Conservation (phyloP, 306 rosid genomes). For the Castanea mollissima region DNA sequence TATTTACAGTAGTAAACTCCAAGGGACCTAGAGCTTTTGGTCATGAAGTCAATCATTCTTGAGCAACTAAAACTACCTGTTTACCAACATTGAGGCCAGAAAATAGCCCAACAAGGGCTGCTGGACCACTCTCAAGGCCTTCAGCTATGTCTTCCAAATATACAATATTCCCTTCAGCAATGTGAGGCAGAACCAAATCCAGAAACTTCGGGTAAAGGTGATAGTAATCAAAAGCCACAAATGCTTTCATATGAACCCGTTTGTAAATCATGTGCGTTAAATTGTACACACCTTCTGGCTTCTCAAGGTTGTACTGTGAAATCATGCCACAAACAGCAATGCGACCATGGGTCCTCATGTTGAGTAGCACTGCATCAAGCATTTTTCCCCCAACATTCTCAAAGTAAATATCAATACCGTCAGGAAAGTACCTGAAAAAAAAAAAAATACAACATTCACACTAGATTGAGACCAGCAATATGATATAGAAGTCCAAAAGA, state of each 20-base stretch:
- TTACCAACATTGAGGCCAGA: slow-evolving; percentile 38
- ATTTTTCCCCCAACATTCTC: slow-evolving; percentile 41
- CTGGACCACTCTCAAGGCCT: slow-evolving; percentile 30
- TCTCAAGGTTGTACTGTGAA: slow-evolving; percentile 40
- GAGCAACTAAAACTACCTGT: slow-evolving; percentile 26
- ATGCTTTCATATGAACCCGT: slow-evolving; percentile 26
- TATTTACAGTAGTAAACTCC: not conserved
- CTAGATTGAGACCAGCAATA: too few relatives aligned
- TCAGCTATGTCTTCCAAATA: slow-evolving; percentile 37
- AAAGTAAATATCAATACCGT: slow-evolving; percentile 27
- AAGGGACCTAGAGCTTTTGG: not conserved
- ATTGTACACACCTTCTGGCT: slow-evolving; percentile 31
- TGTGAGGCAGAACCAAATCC: slow-evolving; percentile 22
- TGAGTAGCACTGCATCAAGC: slow-evolving; percentile 37
- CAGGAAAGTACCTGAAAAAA: slow-evolving; percentile 14
- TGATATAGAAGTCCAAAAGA: too few relatives aligned
- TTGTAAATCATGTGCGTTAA: not conserved
- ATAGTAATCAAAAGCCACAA: not conserved
- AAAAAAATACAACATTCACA: too few relatives aligned
- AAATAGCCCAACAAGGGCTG: slow-evolving; percentile 35
- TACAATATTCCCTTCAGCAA: slow-evolving; percentile 22
- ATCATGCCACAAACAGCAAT: slow-evolving; percentile 42
- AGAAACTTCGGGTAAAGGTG: slow-evolving; percentile 20
- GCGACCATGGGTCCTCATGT: slow-evolving; percentile 28
- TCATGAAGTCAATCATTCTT: not conserved